phyloP scores from a whole-genome alignment of 163 green algal species.

The Chloromonas sp. region DNA sequence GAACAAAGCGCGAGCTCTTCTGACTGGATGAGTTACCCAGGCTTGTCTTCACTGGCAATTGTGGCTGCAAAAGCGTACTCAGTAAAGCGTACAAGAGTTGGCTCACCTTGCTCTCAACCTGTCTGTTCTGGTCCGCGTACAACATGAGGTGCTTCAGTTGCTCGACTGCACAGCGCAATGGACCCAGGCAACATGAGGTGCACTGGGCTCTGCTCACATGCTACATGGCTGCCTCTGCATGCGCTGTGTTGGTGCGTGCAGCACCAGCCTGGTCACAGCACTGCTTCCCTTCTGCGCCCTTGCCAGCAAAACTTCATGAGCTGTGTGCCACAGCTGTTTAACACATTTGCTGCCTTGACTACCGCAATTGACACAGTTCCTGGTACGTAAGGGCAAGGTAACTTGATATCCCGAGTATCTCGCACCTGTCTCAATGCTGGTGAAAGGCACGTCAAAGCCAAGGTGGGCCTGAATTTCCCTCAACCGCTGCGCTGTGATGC shows the following conservation, averaged over 20 bases:
- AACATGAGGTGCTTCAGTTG: constrained; percentile 49
- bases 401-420: not conserved
- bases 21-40: not conserved
- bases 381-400: no score
- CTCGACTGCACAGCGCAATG: constrained; percentile 28
- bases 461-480: constrained; percentile 34
- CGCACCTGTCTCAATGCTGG: constrained; percentile 34
- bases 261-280: no score
- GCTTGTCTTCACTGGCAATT: no score
- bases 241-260: no score
- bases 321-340: no score
- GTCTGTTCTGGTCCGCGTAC: constrained; percentile 46
- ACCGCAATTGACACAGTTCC: no score
- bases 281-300: no score
- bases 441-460: constrained; percentile 33
- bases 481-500: constrained; percentile 45
- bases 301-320: no score
- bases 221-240: no score
- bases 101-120: constrained; percentile 46
- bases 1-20: not conserved
- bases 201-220: no score
- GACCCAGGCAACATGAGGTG: not conserved
- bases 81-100: not conserved
- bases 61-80: no score
- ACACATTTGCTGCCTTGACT: no score